These are phyloP conservation scores for Didymella pinodella DNA, from an alignment of 2,329 filamentous ascomycete species.

Conservation along the genomic window DNA sequence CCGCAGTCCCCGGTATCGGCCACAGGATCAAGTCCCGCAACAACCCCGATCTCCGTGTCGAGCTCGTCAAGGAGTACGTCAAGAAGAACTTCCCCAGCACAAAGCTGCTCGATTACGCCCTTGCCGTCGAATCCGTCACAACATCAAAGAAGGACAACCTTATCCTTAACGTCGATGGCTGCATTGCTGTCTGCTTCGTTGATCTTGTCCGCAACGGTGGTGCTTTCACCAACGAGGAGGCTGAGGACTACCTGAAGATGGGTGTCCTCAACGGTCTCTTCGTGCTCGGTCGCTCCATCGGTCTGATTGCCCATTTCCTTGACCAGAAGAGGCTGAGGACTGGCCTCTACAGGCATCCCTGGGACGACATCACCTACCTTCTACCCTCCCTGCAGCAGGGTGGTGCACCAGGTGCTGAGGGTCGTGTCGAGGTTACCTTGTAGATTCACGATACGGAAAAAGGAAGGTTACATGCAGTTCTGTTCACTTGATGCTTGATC, in stretches of 20 bases:
- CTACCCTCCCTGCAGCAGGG: constrained; percentile 49
- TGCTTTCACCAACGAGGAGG: constrained; percentile 94
- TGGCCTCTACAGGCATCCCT: constrained; percentile 96
- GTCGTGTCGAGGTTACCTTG: constrained; percentile 53
- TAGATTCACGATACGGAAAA: constrained; percentile 41
- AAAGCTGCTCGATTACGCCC: constrained; percentile 98
- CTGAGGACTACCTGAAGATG: constrained; percentile 98
- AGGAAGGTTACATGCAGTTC: constrained; percentile 39
- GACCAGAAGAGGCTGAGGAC: constrained; percentile 99
- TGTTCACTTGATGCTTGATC: constrained; percentile 36
- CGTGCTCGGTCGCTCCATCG: constrained; percentile 94
- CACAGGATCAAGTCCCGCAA: constrained; percentile 99
- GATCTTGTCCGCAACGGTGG: constrained; percentile 97
- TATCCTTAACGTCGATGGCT: constrained; percentile 98
- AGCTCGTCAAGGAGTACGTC: constrained; percentile 99
- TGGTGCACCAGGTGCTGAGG: constrained; percentile 51
- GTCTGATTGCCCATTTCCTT: constrained; percentile 99
- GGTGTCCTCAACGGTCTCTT: constrained; percentile 99
- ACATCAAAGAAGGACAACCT: constrained; percentile 99
- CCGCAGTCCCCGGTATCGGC: constrained; percentile 86
- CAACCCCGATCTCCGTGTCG: constrained; percentile 99
- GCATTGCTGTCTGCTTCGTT: constrained; percentile 98
- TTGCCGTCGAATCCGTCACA: constrained; percentile 96
- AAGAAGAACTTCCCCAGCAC: constrained; percentile 95
- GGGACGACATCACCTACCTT: constrained; percentile 65